A percentile compares a stretch with the other conserved stretches of the same genome.
Conservation (phyloP, 164 flowering plant species). For the Hamamelis virginiana region DNA sequence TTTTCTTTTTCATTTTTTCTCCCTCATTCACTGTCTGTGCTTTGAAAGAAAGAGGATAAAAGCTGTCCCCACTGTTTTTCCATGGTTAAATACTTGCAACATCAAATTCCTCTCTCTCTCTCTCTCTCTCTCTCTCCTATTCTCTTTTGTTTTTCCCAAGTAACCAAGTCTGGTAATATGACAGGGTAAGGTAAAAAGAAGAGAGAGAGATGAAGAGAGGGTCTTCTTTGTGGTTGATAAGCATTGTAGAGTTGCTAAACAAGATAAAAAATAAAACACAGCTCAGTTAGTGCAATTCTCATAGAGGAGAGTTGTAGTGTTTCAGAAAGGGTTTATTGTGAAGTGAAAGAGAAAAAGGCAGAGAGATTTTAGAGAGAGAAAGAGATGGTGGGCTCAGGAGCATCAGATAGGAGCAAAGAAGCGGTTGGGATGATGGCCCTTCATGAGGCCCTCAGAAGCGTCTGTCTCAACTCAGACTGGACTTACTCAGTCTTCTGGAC, state of each 20-base stretch:
- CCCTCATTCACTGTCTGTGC: conserved; percentile 6
- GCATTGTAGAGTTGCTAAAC: conserved; percentile 19
- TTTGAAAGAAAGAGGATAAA: conserved; percentile 13
- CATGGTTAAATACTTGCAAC: conserved; percentile 1
- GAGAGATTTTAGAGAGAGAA: conserved; percentile 8
- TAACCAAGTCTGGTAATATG: too few relatives aligned
- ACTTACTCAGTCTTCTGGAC: conserved; percentile 97
- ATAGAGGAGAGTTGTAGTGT: background rate
- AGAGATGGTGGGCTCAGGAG: conserved; percentile 90
- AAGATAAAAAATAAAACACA: conserved; percentile 16
- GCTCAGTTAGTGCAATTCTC: conserved; percentile 11
- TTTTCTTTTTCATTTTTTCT: too few relatives aligned
- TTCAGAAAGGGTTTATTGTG: background rate
- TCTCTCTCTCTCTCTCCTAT: background rate
- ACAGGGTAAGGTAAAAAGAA: conserved; percentile 7
- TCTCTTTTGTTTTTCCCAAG: background rate
- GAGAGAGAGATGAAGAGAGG: conserved; percentile 15
- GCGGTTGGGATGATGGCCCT: conserved; percentile 99
- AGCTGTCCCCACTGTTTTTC: conserved; percentile 23
- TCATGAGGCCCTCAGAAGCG: conserved; percentile 93
- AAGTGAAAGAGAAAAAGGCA: conserved; percentile 4
- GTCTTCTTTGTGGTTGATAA: conserved; percentile 17
- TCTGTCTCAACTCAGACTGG: conserved; percentile 95
- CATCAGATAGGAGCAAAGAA: conserved; percentile 91
- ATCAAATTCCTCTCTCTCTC: background rate